Evolutionary conservation across 2,329 filamentous ascomycete species (phyloP), one percentile per base, ranked within the genome.

Genomic region (Drechslerella dactyloides): DNA sequence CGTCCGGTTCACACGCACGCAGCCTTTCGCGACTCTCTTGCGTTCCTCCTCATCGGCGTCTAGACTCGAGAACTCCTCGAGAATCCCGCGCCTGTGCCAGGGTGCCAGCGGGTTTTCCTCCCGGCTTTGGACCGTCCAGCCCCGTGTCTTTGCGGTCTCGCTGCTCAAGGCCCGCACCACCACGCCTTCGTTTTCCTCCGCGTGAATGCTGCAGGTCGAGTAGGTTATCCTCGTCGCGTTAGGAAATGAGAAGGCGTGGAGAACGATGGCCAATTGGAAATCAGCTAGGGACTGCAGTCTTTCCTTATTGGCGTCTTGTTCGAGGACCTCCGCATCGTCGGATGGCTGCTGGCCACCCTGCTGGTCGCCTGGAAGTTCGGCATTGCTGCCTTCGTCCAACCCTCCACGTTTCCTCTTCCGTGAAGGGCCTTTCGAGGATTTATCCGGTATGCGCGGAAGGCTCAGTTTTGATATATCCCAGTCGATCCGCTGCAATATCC

Each of bases 121-220:
- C 13, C 92, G 83, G 61, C 80, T 81, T 75, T 96, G 78, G n/a
- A 97, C 84, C 35, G 85, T 84, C 94, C 94, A 99, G 0, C 91
- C 90, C 27, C 84, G 81, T 69, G 83, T 78, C 74, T 81, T 83
- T 0, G 91, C 92, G 10, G 90, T 79, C 0, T 86, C 81, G 0
- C 90, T 93, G 5, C 80, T 79, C 40, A 97, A 81, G 0, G 91
- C 89, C 52, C 85, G 84, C 63, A 88, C 80, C 0, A 97, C 91
- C 0, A 97, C 93, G 1, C 84, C 81, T 80, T 99, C 94, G 76
- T 99, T 97, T 79, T 99, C 94, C 74, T 90, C 85, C 0, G 86
- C 85, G 78, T 97, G 89, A 1, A 96, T 82, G 0, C 93, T 97
- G 78, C 94, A 99, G 0, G 94, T 97, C 35, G 92, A 96, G 78